These are phyloP conservation scores for Wickerhamiella bombiphila DNA, from an alignment of 805 yeast species.

Conservation along the genomic window DNA sequence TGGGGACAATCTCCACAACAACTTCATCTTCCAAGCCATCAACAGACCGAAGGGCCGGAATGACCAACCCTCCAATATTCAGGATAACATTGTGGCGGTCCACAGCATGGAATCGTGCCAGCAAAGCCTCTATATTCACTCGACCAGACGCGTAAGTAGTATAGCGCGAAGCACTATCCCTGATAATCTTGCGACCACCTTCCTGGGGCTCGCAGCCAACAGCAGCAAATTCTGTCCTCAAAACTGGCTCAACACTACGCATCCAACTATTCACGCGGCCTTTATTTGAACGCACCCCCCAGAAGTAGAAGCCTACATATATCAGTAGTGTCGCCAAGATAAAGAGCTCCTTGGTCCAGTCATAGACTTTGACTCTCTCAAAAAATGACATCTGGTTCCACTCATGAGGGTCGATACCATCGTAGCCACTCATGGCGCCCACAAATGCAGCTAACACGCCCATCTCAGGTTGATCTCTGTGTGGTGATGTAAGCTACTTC, in stretches of 20 bases:
- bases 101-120: conserved; percentile 46
- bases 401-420: conserved; percentile 28
- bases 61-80: conserved; percentile 45
- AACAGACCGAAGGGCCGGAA: conserved; percentile 40
- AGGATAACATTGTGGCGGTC: conserved; percentile 71
- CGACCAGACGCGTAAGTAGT: conserved; percentile 81
- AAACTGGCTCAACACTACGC: conserved; percentile 33
- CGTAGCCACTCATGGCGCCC: conserved; percentile 6
- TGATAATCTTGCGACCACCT: conserved; percentile 37
- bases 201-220: conserved; percentile 36
- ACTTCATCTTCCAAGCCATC: conserved; percentile 40
- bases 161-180: conserved; percentile 50
- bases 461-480: no score
- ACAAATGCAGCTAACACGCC: no score
- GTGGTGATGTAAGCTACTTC: no score
- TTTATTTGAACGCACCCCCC: conserved; percentile 49
- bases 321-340: conserved; percentile 37
- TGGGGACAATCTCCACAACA: conserved; percentile 44
- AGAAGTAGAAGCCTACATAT: conserved; percentile 36
- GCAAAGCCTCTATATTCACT: conserved; percentile 49
- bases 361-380: conserved; percentile 44
- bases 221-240: conserved; percentile 59
- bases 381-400: conserved; percentile 42
- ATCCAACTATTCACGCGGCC: conserved; percentile 40
- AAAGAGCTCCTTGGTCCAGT: conserved; percentile 63